These are phyloP conservation scores for Serendipita sp. DNA, from an alignment of 768 basidiomycete species.

Conservation along the genomic window DNA sequence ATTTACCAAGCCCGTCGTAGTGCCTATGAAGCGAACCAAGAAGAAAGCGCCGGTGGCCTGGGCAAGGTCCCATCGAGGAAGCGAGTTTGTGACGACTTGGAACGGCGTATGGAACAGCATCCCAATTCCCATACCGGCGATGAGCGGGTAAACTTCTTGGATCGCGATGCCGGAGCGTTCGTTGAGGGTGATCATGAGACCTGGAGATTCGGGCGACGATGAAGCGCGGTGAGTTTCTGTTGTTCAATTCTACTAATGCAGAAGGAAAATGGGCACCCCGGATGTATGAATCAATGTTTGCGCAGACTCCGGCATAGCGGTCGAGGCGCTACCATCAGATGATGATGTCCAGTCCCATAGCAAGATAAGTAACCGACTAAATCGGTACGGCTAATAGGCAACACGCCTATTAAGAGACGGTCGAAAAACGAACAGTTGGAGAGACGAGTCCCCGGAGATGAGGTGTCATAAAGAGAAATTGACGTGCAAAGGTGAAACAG, in stretches of 20 bases:
- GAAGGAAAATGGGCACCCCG: slow-evolving; percentile 39
- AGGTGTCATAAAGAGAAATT: no score
- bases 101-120: slow-evolving; percentile 80
- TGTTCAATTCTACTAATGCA: slow-evolving; percentile 27
- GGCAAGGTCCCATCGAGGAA: slow-evolving; percentile 53
- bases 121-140: slow-evolving; percentile 64
- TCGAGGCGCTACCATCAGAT: no score
- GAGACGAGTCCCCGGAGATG: no score
- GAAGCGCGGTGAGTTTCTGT: no score
- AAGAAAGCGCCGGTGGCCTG: slow-evolving; percentile 78
- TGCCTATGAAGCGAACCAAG: slow-evolving; percentile 73
- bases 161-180: slow-evolving; percentile 30
- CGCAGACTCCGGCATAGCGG: no score
- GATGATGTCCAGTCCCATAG: no score
- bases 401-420: no score
- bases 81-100: slow-evolving; percentile 54
- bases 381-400: no score
- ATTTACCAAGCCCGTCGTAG: slow-evolving; percentile 64
- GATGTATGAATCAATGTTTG: slow-evolving; percentile 32
- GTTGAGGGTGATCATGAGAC: slow-evolving; percentile 48
- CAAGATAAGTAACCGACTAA: no score
- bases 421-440: no score
- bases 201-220: slow-evolving; percentile 24
- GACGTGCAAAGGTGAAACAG: no score
- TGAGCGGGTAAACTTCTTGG: slow-evolving; percentile 46